Conservation (phyloP, 2,329 filamentous ascomycete genomes). For the Fusarium anguioides region DNA sequence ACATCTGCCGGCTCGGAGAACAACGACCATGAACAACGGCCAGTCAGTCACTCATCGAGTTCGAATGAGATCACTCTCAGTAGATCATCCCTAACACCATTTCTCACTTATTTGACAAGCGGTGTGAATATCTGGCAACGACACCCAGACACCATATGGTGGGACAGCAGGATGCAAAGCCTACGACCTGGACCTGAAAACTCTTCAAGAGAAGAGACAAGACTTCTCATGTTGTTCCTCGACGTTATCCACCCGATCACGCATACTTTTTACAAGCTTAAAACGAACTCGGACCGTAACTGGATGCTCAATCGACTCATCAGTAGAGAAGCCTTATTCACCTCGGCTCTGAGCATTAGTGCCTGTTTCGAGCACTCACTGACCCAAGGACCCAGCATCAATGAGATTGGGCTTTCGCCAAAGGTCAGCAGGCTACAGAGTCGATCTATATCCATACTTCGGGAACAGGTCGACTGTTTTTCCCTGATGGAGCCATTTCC, state of each 20-base stretch:
- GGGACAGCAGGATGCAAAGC: conserved; percentile 1
- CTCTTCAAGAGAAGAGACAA: not conserved
- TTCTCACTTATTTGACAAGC: not conserved
- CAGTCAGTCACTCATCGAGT: not conserved
- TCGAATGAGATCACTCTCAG: not conserved
- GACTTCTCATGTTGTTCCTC: not conserved
- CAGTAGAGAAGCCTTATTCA: not conserved
- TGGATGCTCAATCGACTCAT: not conserved
- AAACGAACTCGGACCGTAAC: not conserved
- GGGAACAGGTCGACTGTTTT: not conserved
- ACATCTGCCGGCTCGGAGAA: not conserved
- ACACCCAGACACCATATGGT: not conserved
- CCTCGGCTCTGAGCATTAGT: not conserved
- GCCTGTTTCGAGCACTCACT: not conserved
- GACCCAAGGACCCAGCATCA: not conserved
- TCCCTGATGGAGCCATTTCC: not conserved
- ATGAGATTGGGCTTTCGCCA: not conserved
- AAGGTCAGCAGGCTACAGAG: not conserved
- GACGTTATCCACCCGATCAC: not conserved
- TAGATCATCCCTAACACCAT: not conserved
- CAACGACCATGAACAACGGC: not conserved
- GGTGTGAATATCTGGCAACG: not conserved
- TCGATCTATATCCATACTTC: not conserved
- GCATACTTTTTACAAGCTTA: not conserved
- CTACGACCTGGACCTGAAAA: not conserved